Base-by-base conservation (phyloP, 202 grass and related monocot species). In the Schoenoplectus tabernaemontani region DNA sequence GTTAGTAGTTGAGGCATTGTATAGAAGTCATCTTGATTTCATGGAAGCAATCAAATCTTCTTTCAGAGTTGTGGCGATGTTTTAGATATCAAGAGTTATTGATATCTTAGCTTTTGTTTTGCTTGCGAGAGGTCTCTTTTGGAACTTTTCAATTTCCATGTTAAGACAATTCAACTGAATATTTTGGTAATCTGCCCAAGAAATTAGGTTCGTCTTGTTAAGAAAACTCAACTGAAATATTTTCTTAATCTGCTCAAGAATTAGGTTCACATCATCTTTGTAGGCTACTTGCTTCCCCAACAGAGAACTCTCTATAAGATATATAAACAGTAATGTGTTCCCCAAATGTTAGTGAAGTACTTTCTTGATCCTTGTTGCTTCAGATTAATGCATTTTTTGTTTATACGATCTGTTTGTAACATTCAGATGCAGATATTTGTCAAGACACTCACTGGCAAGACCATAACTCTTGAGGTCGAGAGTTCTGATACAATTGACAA, bases 371-470 rank as follows among this genome's bases (percentile, higher is more conserved):
- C 0, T 61, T 30, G 59, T 30, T 62, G 24, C 23, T 24, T 38
- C 17, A 47, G 37, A 22, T 30, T 32, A 24, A 46, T 46, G 17
- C 8, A 47, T 37, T 10, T 78, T 59, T 78, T 5, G 61, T 30
- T 59, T 19, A 59, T 34, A 51, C 34, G 5, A 44, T 24, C 2
- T 46, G 3, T 80, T 19, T 80, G 15, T 80, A 39, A 64, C 17
- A 43, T 26, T 11, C 77, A 80, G 77, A 82, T 82, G 80, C 80
- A 82, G 48, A 71, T 82, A 30, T 82, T 82, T 42, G 80, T 82
- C 7, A 82, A 82, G 64, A 82, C 80, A 37, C 63, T 82, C 44
- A 82, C 80, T 38, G 80, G 80, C 3, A 81, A 28, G 28, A 28
- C 28, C 28, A 28, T 28, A 28, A 28, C 28, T 28, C 28, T 28